These are phyloP conservation scores for Bremia lactucae DNA, from an alignment of 352 stramenopile genomes.

Conservation along the genomic window DNA sequence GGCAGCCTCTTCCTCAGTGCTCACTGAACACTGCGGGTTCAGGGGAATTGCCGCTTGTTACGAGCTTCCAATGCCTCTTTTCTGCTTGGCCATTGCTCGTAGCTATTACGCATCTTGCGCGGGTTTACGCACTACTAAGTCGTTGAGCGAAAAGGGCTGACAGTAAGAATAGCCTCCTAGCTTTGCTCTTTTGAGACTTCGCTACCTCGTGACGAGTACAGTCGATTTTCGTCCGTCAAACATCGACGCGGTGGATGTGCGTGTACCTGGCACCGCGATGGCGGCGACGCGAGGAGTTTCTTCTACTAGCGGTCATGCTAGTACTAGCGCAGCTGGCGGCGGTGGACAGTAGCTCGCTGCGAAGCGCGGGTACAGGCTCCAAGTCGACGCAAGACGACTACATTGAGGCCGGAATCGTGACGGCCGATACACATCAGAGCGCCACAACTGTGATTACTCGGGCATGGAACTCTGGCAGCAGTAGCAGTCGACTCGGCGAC, in stretches of 20 bases:
- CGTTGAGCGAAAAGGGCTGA: slow-evolving; percentile 2
- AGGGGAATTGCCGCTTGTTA: no score
- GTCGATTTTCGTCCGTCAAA: slow-evolving; percentile 10
- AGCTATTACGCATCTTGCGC: no score
- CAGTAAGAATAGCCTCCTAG: slow-evolving; percentile 4
- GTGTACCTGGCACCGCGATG: slow-evolving; percentile 21
- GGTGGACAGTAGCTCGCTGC: slow-evolving; percentile 6
- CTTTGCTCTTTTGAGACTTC: slow-evolving; percentile 8
- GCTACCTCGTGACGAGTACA: slow-evolving; percentile 12
- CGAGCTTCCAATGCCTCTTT: no score
- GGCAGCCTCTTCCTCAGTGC: no score
- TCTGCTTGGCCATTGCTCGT: no score
- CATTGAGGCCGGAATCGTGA: slow-evolving; percentile 11
- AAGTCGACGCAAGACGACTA: neutral
- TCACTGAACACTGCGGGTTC: no score
- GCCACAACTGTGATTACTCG: slow-evolving; percentile 3
- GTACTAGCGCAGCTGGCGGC: slow-evolving; percentile 5
- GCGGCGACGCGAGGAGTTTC: slow-evolving; percentile 6
- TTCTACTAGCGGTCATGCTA: slow-evolving; percentile 3
- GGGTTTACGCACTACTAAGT: no score
- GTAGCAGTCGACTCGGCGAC: neutral
- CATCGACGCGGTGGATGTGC: slow-evolving; percentile 12
- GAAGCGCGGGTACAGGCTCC: slow-evolving; percentile 2
- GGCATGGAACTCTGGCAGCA: slow-evolving; percentile 7
- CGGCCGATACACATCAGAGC: slow-evolving; percentile 7